Base-by-base conservation (phyloP, 1,284 basidiomycete genomes). In the Schizophyllum amplum region DNA sequence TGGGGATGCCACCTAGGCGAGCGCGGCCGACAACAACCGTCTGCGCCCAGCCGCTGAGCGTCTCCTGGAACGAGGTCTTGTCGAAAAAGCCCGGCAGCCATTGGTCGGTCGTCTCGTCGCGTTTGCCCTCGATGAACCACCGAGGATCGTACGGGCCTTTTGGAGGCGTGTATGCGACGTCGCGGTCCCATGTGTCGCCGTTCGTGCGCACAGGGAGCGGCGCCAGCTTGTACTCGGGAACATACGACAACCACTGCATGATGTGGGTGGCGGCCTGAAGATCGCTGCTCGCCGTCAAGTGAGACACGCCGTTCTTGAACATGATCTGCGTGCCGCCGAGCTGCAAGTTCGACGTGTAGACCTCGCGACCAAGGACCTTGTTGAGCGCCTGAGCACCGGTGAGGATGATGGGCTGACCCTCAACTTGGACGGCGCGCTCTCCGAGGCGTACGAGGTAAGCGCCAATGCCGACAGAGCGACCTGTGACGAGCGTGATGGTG, bases 301-400 rank as follows among this genome's bases (percentile, higher is more conserved):
- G 97, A 15, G 96, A 98, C 56, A 99, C 93, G 75, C 97, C 97
- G 69, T 98, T 98, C 83, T 96, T 96, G 84, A 94, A 91, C 94
- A 98, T 98, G 78, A 98, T 99, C 68, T 95, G 92, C 42, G 97
- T 98, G 59, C 97, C 97, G 68, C 97, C 97, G 60, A 99, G 91
- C 75, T 99, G 97, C 66, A 99, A 74, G 75, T 99, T 99, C 59
- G 94, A 97, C 11, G 97, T 98, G 74, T 99, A 99, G 47, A 99
- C 97, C 72, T 99, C 97, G 57, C 97, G 92, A 62, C 97, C 97
- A 54, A 99, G 86, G 4, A 99, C 95, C 78, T 99, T 99, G 83
- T 99, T 99, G 66, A 99, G 84, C 4, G 97, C 97, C 27, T 87
- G 85, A 49, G 95, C 96, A 68, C 97, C 97, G 13, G 97, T 99